Evolutionary conservation across 768 basidiomycete genomes (phyloP).

Genomic region (Cantharellus cinnabarinus): DNA sequence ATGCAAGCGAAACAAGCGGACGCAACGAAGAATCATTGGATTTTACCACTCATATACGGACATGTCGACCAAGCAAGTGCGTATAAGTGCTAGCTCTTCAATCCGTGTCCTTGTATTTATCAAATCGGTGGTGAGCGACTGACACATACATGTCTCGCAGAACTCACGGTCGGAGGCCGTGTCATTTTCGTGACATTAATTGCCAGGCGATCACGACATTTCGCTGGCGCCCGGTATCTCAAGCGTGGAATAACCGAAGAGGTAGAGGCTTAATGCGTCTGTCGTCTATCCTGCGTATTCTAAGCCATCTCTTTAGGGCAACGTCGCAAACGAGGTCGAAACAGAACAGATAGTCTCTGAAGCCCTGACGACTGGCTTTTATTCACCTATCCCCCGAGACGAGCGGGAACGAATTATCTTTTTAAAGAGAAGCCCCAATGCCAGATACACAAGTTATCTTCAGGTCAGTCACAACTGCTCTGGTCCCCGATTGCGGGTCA

Average conservation of each 20-base stretch:
- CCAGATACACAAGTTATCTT: constrained; percentile 87
- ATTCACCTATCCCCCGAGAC: constrained; percentile 34
- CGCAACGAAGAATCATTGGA: constrained; percentile 46
- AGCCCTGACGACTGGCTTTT: constrained; percentile 74
- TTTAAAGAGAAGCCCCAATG: constrained; percentile 26
- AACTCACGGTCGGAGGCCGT: constrained; percentile 74
- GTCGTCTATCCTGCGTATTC: background rate
- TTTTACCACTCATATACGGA: constrained; percentile 81
- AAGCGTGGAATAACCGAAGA: constrained; percentile 90
- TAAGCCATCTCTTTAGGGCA: constrained; percentile 37
- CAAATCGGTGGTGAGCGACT: background rate
- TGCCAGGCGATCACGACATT: constrained; percentile 82
- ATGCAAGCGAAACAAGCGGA: constrained; percentile 1
- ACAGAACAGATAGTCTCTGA: constrained; percentile 95
- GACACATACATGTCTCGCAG: constrained; percentile 23
- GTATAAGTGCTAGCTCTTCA: constrained; percentile 15
- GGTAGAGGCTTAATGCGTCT: constrained; percentile 20
- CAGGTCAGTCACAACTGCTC: constrained; percentile 30
- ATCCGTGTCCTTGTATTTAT: background rate
- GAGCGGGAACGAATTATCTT: constrained; percentile 5
- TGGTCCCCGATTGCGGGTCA: background rate
- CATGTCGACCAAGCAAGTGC: constrained; percentile 96
- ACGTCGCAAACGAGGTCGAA: constrained; percentile 97
- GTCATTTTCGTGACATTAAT: constrained; percentile 89
- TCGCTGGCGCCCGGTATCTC: constrained; percentile 84